phyloP scores from a whole-genome alignment of 305 asterid species.

The Andrographis paniculata region DNA sequence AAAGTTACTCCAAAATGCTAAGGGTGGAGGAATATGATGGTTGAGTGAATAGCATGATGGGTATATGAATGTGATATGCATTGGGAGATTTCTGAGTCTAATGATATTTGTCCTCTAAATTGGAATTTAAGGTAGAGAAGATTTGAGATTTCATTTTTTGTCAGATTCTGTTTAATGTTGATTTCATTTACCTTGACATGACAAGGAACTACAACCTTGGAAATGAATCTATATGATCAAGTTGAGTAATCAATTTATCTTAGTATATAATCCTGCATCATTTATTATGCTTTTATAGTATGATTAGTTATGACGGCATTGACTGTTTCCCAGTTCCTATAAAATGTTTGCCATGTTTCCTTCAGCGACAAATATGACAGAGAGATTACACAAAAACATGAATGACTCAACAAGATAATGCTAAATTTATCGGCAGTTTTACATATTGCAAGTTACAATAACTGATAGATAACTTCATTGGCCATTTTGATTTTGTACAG shows the following conservation, averaged over 20 bases:
- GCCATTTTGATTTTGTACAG: neutral
- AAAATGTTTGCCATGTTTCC: neutral
- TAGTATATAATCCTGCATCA: neutral
- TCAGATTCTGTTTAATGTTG: neutral
- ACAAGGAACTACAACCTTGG: neutral
- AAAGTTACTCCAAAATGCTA: neutral
- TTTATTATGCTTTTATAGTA: neutral
- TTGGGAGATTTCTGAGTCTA: too few relatives aligned
- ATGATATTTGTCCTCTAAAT: too few relatives aligned
- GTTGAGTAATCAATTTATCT: neutral
- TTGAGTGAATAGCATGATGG: neutral
- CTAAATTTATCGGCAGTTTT: neutral
- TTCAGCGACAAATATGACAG: neutral
- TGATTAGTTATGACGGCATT: neutral
- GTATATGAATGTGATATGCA: neutral
- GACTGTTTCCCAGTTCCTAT: neutral
- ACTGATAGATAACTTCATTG: neutral
- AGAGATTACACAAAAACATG: neutral
- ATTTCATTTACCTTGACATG: neutral
- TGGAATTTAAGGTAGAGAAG: neutral
- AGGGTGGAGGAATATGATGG: neutral
- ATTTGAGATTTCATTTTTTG: neutral
- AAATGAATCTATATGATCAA: neutral
- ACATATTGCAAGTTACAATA: neutral
- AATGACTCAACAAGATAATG: neutral